Evolutionary conservation across 2,329 filamentous ascomycete genomes (phyloP).

Genomic region (Allantophomopsis cytisporea): DNA sequence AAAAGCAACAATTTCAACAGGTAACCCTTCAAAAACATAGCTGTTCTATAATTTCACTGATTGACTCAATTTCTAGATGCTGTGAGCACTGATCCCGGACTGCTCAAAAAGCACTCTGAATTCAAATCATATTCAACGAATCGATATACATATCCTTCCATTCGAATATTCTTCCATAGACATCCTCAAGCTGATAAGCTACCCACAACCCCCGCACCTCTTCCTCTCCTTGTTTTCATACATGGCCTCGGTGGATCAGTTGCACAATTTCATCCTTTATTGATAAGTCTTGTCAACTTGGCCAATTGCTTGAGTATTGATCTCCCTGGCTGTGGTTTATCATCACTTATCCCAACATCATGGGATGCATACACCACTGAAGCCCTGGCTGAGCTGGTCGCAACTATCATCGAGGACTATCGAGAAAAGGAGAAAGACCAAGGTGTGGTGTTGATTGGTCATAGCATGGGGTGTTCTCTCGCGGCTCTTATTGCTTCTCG

Average conservation of each 20-base stretch:
- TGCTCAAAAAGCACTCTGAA: conserved; percentile 65
- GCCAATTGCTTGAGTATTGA: conserved; percentile 82
- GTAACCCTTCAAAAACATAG: no score
- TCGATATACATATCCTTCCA: conserved; percentile 51
- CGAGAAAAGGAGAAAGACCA: conserved; percentile 52
- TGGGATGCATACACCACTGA: conserved; percentile 74
- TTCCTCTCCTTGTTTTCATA: conserved; percentile 81
- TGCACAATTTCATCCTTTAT: conserved; percentile 71
- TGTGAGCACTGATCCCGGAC: conserved; percentile 47
- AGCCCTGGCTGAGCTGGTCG: conserved; percentile 62
- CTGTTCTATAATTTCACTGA: no score
- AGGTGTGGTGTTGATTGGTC: conserved; percentile 67
- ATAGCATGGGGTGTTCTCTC: conserved; percentile 81
- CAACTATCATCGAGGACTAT: conserved; percentile 59
- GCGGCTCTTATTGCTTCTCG: conserved; percentile 52
- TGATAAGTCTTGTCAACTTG: conserved; percentile 70
- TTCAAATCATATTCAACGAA: conserved; percentile 61
- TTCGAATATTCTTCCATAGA: conserved; percentile 72
- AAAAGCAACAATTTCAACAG: no score
- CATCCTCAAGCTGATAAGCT: conserved; percentile 77
- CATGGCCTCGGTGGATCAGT: conserved; percentile 90
- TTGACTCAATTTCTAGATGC: conserved; percentile 7
- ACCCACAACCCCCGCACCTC: conserved; percentile 53
- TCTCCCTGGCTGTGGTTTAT: conserved; percentile 78
- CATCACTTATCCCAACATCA: conserved; percentile 52